phyloP scores from a whole-genome alignment of 2,329 filamentous ascomycete species.

The Coniella vitis region DNA sequence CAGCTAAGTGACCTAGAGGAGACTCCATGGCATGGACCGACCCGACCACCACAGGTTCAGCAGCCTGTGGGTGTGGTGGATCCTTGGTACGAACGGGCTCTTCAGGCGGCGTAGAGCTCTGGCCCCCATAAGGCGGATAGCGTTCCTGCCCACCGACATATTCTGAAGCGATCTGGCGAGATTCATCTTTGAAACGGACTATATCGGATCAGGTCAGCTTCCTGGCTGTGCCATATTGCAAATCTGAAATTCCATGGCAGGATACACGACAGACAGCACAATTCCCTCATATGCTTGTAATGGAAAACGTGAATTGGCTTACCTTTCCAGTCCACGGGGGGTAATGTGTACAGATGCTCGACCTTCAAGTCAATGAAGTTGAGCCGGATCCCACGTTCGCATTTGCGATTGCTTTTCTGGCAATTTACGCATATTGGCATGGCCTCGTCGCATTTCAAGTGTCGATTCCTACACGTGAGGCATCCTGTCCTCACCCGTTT shows the following conservation, averaged over 20 bases:
- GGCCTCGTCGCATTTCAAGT: slow-evolving; percentile 85
- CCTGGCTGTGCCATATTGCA: neutral
- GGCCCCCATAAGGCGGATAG: slow-evolving; percentile 54
- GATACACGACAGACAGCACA: neutral
- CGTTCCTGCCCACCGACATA: slow-evolving; percentile 72
- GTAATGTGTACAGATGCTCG: slow-evolving; percentile 54
- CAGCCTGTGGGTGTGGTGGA: slow-evolving; percentile 4
- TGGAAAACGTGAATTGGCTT: slow-evolving; percentile 18
- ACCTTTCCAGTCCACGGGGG: slow-evolving; percentile 60
- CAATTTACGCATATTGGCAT: slow-evolving; percentile 65
- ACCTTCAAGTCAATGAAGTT: slow-evolving; percentile 87
- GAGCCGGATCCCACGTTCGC: slow-evolving; percentile 77
- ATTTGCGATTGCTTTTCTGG: slow-evolving; percentile 76
- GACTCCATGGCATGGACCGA: neutral
- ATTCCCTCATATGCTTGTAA: neutral
- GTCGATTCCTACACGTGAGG: slow-evolving; percentile 80
- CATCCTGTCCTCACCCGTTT: slow-evolving; percentile 86
- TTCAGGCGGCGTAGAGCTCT: slow-evolving; percentile 23
- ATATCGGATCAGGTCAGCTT: slow-evolving; percentile 6
- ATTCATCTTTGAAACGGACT: slow-evolving; percentile 84
- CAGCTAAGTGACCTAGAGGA: neutral
- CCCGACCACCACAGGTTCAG: neutral
- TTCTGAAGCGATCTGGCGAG: slow-evolving; percentile 80
- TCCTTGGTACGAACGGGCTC: slow-evolving; percentile 23
- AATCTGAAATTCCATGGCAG: neutral